Base-by-base conservation (phyloP, 768 basidiomycete genomes). In the Steccherinum ochraceum region DNA sequence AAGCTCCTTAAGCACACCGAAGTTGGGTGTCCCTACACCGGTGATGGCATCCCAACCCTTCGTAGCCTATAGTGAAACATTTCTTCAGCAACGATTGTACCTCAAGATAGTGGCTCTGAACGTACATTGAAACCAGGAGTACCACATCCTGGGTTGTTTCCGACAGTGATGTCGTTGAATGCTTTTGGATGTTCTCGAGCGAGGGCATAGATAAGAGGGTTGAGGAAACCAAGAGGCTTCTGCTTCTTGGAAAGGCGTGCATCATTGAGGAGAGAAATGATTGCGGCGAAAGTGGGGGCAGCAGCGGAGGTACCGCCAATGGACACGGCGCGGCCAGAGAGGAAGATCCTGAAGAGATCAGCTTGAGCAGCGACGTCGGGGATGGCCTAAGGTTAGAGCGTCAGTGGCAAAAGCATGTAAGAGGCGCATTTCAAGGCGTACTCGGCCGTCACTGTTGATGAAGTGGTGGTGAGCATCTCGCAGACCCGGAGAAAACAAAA, bases 281-380 rank as follows among this genome's bases (percentile, higher is more conserved):
- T 68, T 21, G 74, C 79, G 4, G 85, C 75, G 52, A 89, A 83
- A 0, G 83, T 72, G 1, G 86, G 86, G 5, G 81, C 59, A 1
- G 84, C 61, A 0, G 81, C 81, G 12, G 84, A 86, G 1, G 87
- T 89, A 26, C 87, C 87, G 1, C 69, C 76, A 50, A 80, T 72
- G 1, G 64, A 60, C n/a, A 52, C 52, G 12, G 67, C 24, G 4
- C 44, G 16, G 2, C 81, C 81, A 23, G 59, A 48, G 44, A 73
- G 64, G 63, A 72, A 72, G 40, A 86, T 72, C 12, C 66, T 63
- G 71, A 78, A 86, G 27, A 66, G 61, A 40, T 62, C 58, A 0
- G 72, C 71, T 59, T 83, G 83, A 0, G 86, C 83, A 0, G 84
- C 68, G 26, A 88, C 82, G 55, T 89, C 86, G 10, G 85, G 86